These are phyloP conservation scores for Hymenoscyphus occultus DNA, from an alignment of 2,329 filamentous ascomycete genomes.

Conservation along the genomic window DNA sequence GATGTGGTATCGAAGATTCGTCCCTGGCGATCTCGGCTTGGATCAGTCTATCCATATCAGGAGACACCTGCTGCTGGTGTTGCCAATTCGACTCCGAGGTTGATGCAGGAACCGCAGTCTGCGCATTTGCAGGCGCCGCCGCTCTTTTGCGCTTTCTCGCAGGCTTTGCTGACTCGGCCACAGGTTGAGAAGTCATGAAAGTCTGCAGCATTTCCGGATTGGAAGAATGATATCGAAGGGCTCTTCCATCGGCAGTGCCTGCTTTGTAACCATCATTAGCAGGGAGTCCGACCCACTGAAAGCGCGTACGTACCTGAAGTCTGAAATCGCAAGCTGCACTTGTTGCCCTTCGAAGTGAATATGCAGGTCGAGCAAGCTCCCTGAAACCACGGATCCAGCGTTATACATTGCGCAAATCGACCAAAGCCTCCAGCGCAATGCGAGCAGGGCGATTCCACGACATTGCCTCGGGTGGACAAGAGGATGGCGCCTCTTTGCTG, in stretches of 20 bases:
- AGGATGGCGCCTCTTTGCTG: slow-evolving; percentile 29
- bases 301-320: slow-evolving; percentile 20
- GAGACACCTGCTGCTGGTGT: background rate
- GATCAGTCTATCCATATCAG: slow-evolving; percentile 7
- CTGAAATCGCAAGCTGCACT: slow-evolving; percentile 28
- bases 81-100: slow-evolving; percentile 9
- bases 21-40: slow-evolving; percentile 8
- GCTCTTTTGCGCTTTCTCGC: slow-evolving; percentile 23
- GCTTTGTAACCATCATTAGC: slow-evolving; percentile 2
- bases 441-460: slow-evolving; percentile 21
- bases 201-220: slow-evolving; percentile 22
- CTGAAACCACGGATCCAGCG: slow-evolving; percentile 29
- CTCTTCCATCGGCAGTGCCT: slow-evolving; percentile 28
- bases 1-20: background rate
- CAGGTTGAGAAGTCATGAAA: slow-evolving; percentile 15
- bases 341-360: slow-evolving; percentile 30
- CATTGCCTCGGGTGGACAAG: slow-evolving; percentile 25
- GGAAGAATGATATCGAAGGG: slow-evolving; percentile 25
- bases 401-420: slow-evolving; percentile 29
- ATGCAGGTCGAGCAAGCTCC: slow-evolving; percentile 31
- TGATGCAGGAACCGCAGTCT: slow-evolving; percentile 6
- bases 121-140: slow-evolving; percentile 11
- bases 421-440: slow-evolving; percentile 29
- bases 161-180: slow-evolving; percentile 13
- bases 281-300: background rate